Base-by-base conservation (phyloP, 1,139 yeast genomes). In the Wickerhamomyces sp. region DNA sequence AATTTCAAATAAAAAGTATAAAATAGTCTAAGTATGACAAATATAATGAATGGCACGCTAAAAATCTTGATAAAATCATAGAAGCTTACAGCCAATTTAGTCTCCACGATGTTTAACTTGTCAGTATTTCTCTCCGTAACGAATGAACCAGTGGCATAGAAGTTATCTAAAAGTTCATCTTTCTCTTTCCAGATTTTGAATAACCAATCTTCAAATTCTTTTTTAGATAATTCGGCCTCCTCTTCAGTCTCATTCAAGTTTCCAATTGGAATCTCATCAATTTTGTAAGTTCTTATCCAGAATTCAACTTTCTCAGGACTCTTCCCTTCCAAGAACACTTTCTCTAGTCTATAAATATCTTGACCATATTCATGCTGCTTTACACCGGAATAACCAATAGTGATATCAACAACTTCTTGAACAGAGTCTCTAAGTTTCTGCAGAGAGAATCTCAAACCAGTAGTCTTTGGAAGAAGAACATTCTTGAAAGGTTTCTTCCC, bases 361-460 rank as follows among this genome's bases (percentile, higher is more conserved):
- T 91, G 97, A 1, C 96, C 97, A 62, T 75, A 85, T 50, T 80
- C 81, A 11, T 75, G 76, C 1, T 76, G 65, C 36, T 60, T 64
- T 43, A 88, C 79, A 8, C 88, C 95, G 6, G 83, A 75, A 62
- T 91, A 93, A 1, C 84, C 96, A 34, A 89, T 75, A 0, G 99
- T 89, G 36, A 87, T 68, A 62, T 94, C 98, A 60, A 90, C 87
- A 1, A 93, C 76, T 29, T 76, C 80, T 41, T 81, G 81, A 7
- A 84, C 76, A 2, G 89, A 69, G n/a, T 69, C 66, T 36, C 75
- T 68, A 47, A 93, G 71, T 49, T 79, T 75, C 43, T 76, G 69
- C 48, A 91, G 71, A 9, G 84, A 74, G 52, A 81, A 78, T 55
- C 84, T 79, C 35, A 93, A 69, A 0, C 99, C 99, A 39, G 93